These are phyloP conservation scores for Saccharomycopsis hybrid DNA, from an alignment of 1,139 yeast genomes.

Conservation along the genomic window DNA sequence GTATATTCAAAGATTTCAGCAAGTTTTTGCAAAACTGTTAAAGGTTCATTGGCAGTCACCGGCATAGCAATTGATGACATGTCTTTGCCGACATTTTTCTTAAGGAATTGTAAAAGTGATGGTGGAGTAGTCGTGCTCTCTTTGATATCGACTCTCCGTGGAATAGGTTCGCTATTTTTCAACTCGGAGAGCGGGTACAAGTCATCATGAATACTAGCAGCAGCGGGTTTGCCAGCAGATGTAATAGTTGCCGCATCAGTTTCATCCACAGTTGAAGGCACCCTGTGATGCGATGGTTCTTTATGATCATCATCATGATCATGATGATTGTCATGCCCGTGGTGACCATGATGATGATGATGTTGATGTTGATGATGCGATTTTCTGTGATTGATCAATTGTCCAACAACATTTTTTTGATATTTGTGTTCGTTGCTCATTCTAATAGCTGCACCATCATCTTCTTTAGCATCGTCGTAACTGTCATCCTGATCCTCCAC, in stretches of 20 bases:
- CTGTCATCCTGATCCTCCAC: conserved; percentile 26
- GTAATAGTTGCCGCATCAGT: conserved; percentile 10
- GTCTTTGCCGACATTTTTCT: conserved; percentile 92
- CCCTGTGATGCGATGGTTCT: too few species aligned
- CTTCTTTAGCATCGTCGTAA: conserved; percentile 26
- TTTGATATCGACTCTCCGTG: conserved; percentile 57
- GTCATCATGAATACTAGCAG: conserved; percentile 24
- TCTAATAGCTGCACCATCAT: conserved; percentile 23
- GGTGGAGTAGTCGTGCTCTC: conserved; percentile 68
- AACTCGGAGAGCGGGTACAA: conserved; percentile 45
- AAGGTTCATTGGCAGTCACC: conserved; percentile 87
- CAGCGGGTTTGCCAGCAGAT: conserved; percentile 11
- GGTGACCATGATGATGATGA: neutral
- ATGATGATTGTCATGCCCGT: neutral
- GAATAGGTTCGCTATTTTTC: conserved; percentile 31
- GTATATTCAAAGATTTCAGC: conserved; percentile 78
- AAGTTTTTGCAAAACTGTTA: conserved; percentile 71
- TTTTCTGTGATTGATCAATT: conserved; percentile 1
- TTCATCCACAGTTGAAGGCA: conserved; percentile 2
- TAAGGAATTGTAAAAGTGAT: conserved; percentile 65
- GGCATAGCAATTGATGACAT: conserved; percentile 87
- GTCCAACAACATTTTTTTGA: conserved; percentile 11
- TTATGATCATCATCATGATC: too few species aligned
- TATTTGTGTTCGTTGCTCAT: conserved; percentile 14
- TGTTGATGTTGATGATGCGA: neutral